Conservation (phyloP, 139 green algal species). For the Pseudopediastrum boryanum region DNA sequence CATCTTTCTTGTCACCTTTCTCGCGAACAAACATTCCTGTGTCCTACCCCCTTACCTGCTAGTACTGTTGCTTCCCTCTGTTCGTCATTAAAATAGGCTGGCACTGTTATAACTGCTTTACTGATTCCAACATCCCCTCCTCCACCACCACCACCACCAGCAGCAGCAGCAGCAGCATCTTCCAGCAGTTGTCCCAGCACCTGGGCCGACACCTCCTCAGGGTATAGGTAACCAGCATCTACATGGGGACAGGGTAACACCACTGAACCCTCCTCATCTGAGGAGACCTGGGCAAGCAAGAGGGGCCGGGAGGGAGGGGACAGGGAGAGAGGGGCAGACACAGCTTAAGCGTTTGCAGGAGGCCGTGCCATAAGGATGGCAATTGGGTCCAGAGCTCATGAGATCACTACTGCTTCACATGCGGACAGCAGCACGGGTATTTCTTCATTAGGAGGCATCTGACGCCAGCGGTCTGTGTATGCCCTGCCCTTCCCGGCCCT, state of each 20-base stretch:
- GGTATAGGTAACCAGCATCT: constrained; percentile 64
- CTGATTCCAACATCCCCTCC: constrained; percentile 37
- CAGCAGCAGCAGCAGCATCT: constrained; percentile 52
- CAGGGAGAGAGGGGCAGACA: too few species aligned
- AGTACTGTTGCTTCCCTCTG: constrained; percentile 79
- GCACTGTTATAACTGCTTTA: constrained; percentile 90
- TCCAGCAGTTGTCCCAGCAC: constrained; percentile 70
- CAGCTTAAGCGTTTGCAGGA: constrained; percentile 1
- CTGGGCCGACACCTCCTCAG: constrained; percentile 78
- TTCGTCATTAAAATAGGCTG: constrained; percentile 86
- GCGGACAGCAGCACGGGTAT: too few species aligned
- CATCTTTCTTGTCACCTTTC: too few species aligned
- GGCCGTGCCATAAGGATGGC: neutral
- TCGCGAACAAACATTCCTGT: neutral
- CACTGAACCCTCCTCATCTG: constrained; percentile 51
- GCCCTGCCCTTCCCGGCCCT: too few species aligned
- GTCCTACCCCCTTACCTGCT: constrained; percentile 49
- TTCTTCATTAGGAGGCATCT: too few species aligned
- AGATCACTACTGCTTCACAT: too few species aligned
- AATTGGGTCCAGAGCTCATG: too few species aligned
- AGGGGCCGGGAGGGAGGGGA: too few species aligned
- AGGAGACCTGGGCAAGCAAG: constrained; percentile 30
- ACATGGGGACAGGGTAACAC: constrained; percentile 46
- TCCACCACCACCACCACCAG: too few species aligned
- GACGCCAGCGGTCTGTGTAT: too few species aligned